Evolutionary conservation across 2,329 filamentous ascomycete genomes (phyloP).

Genomic region (Myriosclerotinia duriaeana): DNA sequence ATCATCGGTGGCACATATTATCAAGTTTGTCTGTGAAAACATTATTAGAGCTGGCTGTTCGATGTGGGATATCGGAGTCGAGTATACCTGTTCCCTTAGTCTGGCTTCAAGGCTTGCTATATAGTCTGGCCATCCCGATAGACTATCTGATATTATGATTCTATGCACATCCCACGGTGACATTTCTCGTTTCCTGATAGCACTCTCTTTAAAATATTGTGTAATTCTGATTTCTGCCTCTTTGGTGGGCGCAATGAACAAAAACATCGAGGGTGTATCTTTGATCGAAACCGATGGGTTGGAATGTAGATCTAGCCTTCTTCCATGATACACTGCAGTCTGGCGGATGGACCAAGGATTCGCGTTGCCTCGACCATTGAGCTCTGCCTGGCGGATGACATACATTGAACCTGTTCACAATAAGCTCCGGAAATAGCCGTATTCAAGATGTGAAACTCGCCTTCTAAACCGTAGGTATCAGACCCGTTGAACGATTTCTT

Average conservation of each 20-base stretch:
- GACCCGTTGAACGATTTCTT: not conserved
- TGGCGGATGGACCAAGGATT: slow-evolving; percentile 44
- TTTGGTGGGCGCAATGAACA: slow-evolving; percentile 28
- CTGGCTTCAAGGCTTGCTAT: slow-evolving; percentile 28
- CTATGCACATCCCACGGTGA: slow-evolving; percentile 28
- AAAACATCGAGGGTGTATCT: slow-evolving; percentile 14
- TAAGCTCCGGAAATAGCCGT: not conserved
- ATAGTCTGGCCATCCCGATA: slow-evolving; percentile 31
- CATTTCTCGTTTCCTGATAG: not conserved
- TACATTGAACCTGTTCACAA: slow-evolving; percentile 27
- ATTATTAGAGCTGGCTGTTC: not conserved
- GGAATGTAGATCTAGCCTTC: not conserved
- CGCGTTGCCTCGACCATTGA: slow-evolving; percentile 22
- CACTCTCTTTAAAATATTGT: slow-evolving; percentile 3
- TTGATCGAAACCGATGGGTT: not conserved
- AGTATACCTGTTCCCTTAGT: slow-evolving; percentile 25
- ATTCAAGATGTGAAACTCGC: not conserved
- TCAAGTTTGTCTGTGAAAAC: not conserved
- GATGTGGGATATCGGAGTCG: not conserved
- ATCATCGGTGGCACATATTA: not conserved
- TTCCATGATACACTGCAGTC: slow-evolving; percentile 42
- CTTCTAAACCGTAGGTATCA: not conserved
- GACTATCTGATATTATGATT: slow-evolving; percentile 28
- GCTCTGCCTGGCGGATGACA: slow-evolving; percentile 30
- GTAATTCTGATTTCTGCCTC: slow-evolving; percentile 20